Evolutionary conservation across 1,284 basidiomycete genomes (phyloP).

Genomic region (Psilocybe mexicana): DNA sequence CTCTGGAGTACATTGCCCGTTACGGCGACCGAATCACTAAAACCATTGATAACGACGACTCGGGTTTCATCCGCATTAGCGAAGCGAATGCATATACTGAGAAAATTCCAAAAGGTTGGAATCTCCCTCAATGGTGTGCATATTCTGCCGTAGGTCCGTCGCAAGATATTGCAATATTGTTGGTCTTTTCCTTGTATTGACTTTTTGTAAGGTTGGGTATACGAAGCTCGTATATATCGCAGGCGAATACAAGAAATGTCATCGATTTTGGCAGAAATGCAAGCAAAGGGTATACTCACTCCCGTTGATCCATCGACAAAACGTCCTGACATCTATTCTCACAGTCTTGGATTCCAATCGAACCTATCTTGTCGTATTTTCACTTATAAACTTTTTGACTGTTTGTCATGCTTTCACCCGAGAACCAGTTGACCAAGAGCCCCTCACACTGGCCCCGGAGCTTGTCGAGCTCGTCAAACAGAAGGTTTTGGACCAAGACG

Average conservation of each 20-base stretch:
- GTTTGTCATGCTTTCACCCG: slow-evolving; percentile 2
- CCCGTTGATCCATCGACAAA: background rate
- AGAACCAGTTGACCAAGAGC: slow-evolving; percentile 1
- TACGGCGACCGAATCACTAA: slow-evolving; percentile 11
- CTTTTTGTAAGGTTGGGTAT: slow-evolving; percentile 15
- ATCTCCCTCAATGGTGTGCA: slow-evolving; percentile 22
- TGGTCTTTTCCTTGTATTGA: background rate
- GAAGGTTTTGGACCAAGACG: slow-evolving; percentile 15
- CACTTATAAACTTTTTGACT: background rate
- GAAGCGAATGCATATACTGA: slow-evolving; percentile 20
- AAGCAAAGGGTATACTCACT: slow-evolving; percentile 10
- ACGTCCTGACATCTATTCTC: background rate
- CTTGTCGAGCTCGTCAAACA: slow-evolving; percentile 14
- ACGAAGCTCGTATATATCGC: slow-evolving; percentile 22
- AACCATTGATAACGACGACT: slow-evolving; percentile 19
- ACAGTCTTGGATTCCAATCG: slow-evolving; percentile 4
- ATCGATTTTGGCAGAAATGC: slow-evolving; percentile 12
- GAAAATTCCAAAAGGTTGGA: slow-evolving; percentile 20
- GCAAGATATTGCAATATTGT: background rate
- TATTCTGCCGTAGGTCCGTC: slow-evolving; percentile 17
- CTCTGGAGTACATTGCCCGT: slow-evolving; percentile 16
- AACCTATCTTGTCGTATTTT: background rate
- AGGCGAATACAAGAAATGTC: slow-evolving; percentile 17
- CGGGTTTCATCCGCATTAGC: slow-evolving; percentile 23
- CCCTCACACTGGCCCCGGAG: slow-evolving; percentile 2